Percentiles rank a stretch among this genome's conserved stretches.
Conservation (phyloP, 2,329 filamentous ascomycete genomes). For the Cordyceps cicadae region DNA sequence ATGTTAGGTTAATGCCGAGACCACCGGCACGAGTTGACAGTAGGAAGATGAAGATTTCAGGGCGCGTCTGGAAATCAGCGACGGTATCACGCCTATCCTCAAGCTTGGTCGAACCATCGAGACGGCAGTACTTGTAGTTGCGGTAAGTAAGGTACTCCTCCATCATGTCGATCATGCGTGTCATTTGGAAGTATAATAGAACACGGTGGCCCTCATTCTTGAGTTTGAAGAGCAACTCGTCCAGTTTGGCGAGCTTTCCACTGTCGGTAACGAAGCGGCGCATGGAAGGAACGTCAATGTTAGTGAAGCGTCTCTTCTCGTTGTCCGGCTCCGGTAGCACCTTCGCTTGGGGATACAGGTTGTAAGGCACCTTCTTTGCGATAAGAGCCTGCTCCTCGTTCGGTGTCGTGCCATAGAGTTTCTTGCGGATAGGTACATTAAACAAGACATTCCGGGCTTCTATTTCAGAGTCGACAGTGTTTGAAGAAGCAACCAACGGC, state of each 20-base stretch:
- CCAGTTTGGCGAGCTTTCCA: constrained; percentile 87
- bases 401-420: constrained; percentile 58
- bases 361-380: constrained; percentile 59
- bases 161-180: constrained; percentile 98
- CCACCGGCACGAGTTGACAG: constrained; percentile 94
- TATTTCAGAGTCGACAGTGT: constrained; percentile 52
- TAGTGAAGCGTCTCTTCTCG: constrained; percentile 75
- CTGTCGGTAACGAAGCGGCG: constrained; percentile 95
- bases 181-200: constrained; percentile 99
- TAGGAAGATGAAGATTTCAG: constrained; percentile 95
- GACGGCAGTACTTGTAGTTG: constrained; percentile 96
- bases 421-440: constrained; percentile 65
- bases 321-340: constrained; percentile 73
- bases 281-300: constrained; percentile 93
- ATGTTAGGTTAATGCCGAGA: constrained; percentile 93
- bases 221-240: constrained; percentile 76
- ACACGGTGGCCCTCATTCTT: constrained; percentile 92
- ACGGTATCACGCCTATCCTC: constrained; percentile 96
- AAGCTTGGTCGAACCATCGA: constrained; percentile 94
- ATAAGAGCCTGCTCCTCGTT: constrained; percentile 67
- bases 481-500: constrained; percentile 72
- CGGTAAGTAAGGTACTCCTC: constrained; percentile 98
- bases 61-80: constrained; percentile 87
- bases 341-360: constrained; percentile 52
- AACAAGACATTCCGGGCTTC: constrained; percentile 73